phyloP scores from a whole-genome alignment of 2,329 filamentous ascomycete genomes.

The Leptosphaerulina australis region DNA sequence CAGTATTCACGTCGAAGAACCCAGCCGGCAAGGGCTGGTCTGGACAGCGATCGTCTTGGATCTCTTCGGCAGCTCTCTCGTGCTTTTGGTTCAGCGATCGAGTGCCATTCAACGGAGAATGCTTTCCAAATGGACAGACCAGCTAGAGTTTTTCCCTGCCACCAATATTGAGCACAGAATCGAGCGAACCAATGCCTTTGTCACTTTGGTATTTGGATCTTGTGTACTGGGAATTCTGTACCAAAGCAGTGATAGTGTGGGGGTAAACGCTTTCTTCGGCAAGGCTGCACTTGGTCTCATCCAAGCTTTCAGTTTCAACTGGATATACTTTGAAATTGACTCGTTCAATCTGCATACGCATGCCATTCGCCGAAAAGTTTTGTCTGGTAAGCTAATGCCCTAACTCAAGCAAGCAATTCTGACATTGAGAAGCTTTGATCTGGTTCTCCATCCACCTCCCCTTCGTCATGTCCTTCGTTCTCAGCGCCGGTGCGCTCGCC shows the following conservation, averaged over 20 bases:
- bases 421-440: conserved; percentile 49
- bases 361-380: conserved; percentile 62
- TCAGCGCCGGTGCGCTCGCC: conserved; percentile 64
- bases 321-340: conserved; percentile 70
- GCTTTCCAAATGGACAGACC: conserved; percentile 33
- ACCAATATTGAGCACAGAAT: conserved; percentile 71
- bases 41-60: conserved; percentile 64
- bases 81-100: conserved; percentile 49
- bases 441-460: conserved; percentile 65
- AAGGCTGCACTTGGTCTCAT: conserved; percentile 65
- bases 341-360: conserved; percentile 62
- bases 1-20: conserved; percentile 63
- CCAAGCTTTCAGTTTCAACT: conserved; percentile 66
- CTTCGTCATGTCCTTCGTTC: conserved; percentile 68
- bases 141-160: conserved; percentile 66
- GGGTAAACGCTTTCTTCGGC: conserved; percentile 65
- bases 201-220: conserved; percentile 69
- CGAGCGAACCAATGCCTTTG: conserved; percentile 68
- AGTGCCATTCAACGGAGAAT: conserved; percentile 22
- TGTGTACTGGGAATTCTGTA: conserved; percentile 67
- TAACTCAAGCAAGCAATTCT: background rate
- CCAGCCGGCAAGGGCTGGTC: conserved; percentile 61
- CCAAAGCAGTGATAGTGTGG: conserved; percentile 59
- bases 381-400: conserved; percentile 46
- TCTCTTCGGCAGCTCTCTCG: conserved; percentile 54